Evolutionary conservation across 2,329 filamentous ascomycete genomes (phyloP).

Genomic region (Phoma herbarum): DNA sequence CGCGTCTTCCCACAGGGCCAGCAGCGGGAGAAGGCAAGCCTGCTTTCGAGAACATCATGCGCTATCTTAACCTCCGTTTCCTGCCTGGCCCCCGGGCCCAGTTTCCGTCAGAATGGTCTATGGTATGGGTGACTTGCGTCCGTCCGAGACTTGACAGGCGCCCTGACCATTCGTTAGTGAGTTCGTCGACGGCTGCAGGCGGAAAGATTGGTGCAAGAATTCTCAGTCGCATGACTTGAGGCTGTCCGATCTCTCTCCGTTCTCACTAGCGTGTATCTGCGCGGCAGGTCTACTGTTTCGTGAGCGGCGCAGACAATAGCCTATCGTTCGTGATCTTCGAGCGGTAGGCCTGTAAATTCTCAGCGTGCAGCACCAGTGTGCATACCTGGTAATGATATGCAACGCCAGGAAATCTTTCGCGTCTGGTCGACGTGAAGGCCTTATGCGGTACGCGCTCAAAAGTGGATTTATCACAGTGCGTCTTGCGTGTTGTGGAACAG

Average conservation of each 20-base stretch:
- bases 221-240: slow-evolving; percentile 11
- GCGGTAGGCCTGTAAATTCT: slow-evolving; percentile 12
- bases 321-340: slow-evolving; percentile 8
- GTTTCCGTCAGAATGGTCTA: slow-evolving; percentile 13
- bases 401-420: slow-evolving; percentile 12
- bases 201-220: slow-evolving; percentile 25
- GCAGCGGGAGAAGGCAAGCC: slow-evolving; percentile 30
- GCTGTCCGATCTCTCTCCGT: slow-evolving; percentile 9
- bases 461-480: slow-evolving; percentile 10
- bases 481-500: slow-evolving; percentile 16
- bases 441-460: slow-evolving; percentile 15
- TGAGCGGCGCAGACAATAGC: slow-evolving; percentile 14
- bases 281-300: slow-evolving; percentile 9
- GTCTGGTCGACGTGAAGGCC: slow-evolving; percentile 3
- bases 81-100: slow-evolving; percentile 16
- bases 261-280: slow-evolving; percentile 14
- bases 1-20: slow-evolving; percentile 27
- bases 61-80: slow-evolving; percentile 23
- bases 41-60: slow-evolving; percentile 40
- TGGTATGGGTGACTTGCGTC: slow-evolving; percentile 17
- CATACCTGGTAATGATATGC: slow-evolving; percentile 20
- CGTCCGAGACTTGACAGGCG: slow-evolving; percentile 17
- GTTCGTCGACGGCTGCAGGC: background rate
- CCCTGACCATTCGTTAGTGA: slow-evolving; percentile 12
- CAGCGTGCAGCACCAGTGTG: slow-evolving; percentile 19